Base-by-base conservation (phyloP, 192 early-diverging fungal genomes). In the Obelidium mucronatum region DNA sequence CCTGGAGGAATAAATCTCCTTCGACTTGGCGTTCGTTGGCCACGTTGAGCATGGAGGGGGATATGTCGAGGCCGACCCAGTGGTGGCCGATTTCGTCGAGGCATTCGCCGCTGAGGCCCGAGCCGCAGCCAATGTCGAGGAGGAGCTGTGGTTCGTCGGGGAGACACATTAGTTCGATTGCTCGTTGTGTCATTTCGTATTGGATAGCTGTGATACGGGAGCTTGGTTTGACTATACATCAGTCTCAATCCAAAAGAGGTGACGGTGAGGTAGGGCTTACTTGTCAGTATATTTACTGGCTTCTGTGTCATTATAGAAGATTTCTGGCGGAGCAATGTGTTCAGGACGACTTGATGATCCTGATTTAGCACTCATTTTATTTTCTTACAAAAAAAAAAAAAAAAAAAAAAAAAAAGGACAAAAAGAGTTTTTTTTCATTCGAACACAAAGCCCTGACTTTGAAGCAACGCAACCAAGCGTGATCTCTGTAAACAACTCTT, bases 21-120 rank as follows among this genome's bases (percentile, higher is more conserved):
- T 97, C 92, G 3, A 94, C 90, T 74, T 97, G 96, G 72, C 94
- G 84, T 36, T 97, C 94, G n/a, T 84, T 82, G 2, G 97, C 97
- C 24, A 98, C 94, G 84, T 84, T 87, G 40, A 99, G 83, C 97
- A 99, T 99, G 33, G 93, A 80, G 2, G 92, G 91, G 22, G 95
- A 92, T 75, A 99, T 95, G 79, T 99, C 97, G 84, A 98, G 86
- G 19, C 97, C 97, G 37, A 96, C 94, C 97, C 97, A 99, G 39
- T 93, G 73, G 75, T 99, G 97, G n/a, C 94, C 95, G 53, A 94
- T 92, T 68, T 97, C 97, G 35, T 96, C 94, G 44, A 99, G 79
- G 39, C 97, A 93, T 79, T 99, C 96, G 4, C 96, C 96, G 83
- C 91, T 93, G 68, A 99, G 86, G 28, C 97, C 97, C 11, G 95